These are phyloP conservation scores for Pythium aphanidermatum DNA, from an alignment of 352 stramenopile species.

Conservation along the genomic window DNA sequence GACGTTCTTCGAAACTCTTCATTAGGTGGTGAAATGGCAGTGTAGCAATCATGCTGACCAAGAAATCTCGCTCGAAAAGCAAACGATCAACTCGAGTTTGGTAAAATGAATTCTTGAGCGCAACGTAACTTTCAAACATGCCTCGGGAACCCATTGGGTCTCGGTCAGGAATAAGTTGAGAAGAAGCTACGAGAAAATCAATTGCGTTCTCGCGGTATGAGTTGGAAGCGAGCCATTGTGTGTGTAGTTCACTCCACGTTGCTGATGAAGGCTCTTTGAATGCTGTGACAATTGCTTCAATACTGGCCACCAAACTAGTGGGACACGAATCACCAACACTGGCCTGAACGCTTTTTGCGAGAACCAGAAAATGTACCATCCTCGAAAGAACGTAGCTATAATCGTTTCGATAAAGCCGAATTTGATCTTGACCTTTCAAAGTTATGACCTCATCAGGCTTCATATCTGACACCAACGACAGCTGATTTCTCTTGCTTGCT, in stretches of 20 bases:
- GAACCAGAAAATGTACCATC: neutral
- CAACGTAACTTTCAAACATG: slow-evolving; percentile 1
- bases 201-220: neutral
- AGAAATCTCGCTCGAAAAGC: neutral
- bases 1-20: too few species aligned
- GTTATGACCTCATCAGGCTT: too few species aligned
- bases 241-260: neutral
- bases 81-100: neutral
- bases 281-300: neutral
- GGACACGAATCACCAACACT: neutral
- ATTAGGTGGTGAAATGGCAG: slow-evolving; percentile 6
- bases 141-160: slow-evolving; percentile 3
- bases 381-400: neutral
- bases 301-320: too few species aligned
- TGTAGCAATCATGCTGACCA: neutral
- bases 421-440: slow-evolving; percentile 3
- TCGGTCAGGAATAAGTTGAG: neutral
- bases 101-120: slow-evolving; percentile 2
- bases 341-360: neutral
- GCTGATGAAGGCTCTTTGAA: neutral
- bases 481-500: too few species aligned
- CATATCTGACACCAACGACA: too few species aligned
- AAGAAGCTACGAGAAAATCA: slow-evolving; percentile 1
- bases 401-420: neutral
- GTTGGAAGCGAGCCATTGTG: neutral